These are phyloP conservation scores for Suillus alpinus DNA, from an alignment of 768 basidiomycete species.

Conservation along the genomic window DNA sequence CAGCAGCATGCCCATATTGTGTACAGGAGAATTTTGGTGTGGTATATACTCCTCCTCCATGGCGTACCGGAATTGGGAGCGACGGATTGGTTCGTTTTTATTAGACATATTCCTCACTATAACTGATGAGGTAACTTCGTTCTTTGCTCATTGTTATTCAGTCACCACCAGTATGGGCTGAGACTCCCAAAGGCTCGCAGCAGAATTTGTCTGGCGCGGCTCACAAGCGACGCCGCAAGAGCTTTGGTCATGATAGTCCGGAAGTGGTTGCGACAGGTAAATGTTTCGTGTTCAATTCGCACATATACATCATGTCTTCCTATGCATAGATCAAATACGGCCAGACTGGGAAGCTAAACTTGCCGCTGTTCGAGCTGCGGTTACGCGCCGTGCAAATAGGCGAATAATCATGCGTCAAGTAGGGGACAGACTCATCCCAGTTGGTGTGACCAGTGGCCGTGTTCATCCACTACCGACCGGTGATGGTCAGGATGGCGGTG, in stretches of 20 bases:
- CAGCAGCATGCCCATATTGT: slow-evolving; percentile 96
- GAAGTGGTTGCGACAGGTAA: slow-evolving; percentile 90
- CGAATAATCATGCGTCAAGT: slow-evolving; percentile 98
- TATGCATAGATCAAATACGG: slow-evolving; percentile 79
- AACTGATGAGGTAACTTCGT: neutral
- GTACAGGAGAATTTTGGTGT: slow-evolving; percentile 97
- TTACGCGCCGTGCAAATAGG: slow-evolving; percentile 91
- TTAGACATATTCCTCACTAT: neutral
- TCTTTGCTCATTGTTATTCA: slow-evolving; percentile 1
- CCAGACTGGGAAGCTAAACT: slow-evolving; percentile 98
- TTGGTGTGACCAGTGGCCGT: slow-evolving; percentile 90
- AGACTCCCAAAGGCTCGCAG: slow-evolving; percentile 47
- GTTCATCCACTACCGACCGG: slow-evolving; percentile 64
- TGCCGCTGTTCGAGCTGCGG: slow-evolving; percentile 91
- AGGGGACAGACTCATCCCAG: slow-evolving; percentile 94
- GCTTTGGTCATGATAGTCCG: slow-evolving; percentile 78
- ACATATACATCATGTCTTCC: slow-evolving; percentile 7
- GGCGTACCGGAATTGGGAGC: slow-evolving; percentile 77
- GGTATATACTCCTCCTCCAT: slow-evolving; percentile 77
- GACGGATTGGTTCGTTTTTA: slow-evolving; percentile 60
- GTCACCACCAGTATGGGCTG: slow-evolving; percentile 49
- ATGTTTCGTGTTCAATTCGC: slow-evolving; percentile 19
- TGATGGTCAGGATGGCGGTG: slow-evolving; percentile 47
- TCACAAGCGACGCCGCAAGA: slow-evolving; percentile 82
- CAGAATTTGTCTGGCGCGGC: slow-evolving; percentile 41